Base-by-base conservation (phyloP, 306 rosid species). In the Cajanus cajan region DNA sequence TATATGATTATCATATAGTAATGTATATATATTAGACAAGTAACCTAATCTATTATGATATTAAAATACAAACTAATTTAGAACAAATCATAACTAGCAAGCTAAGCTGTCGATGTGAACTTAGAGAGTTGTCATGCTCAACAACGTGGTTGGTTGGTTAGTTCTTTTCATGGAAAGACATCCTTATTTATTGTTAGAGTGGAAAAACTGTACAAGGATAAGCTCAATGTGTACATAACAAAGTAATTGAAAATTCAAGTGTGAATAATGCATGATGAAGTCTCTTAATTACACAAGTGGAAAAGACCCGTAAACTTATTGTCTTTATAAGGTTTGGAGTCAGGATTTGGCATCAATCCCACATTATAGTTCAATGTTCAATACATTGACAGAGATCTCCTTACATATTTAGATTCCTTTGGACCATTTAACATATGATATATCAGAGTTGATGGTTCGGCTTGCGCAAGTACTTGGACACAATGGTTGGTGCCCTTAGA, bases 41-140 rank as follows among this genome's bases (percentile, higher is more conserved):
- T 57, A 41, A 16, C 9, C 4, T 48, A 11, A n/a, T 37, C 64
- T 24, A 74, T 44, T 77, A 25, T 61, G 39, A 68, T 74, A 75
- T 70, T 63, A 45, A 66, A 31, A 19, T 15, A 24, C 1, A 6
- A 33, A 72, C 57, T 21, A 34, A 24, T 16, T 55, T 48, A 31
- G 76, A 51, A 65, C 36, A 83, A 80, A 77, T 36, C 73, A 74
- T 5, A 59, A 8, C 33, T 11, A 70, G 68, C 79, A 2, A 54
- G 39, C 41, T 44, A 78, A 65, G 86, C 57, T 83, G 90, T 83
- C 72, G 52, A 73, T 54, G 52, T 62, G 76, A 86, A 70, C 52
- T 43, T 34, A 5, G 63, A 5, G 63, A 73, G 76, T 68, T 58
- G 87, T 82, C 83, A 57, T 47, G 84, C 45, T 83, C 82, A 62